Evolutionary conservation across 2,329 filamentous ascomycete species (phyloP), one percentile per base, ranked within the genome.

Genomic region (Arthrinium phaeospermum): DNA sequence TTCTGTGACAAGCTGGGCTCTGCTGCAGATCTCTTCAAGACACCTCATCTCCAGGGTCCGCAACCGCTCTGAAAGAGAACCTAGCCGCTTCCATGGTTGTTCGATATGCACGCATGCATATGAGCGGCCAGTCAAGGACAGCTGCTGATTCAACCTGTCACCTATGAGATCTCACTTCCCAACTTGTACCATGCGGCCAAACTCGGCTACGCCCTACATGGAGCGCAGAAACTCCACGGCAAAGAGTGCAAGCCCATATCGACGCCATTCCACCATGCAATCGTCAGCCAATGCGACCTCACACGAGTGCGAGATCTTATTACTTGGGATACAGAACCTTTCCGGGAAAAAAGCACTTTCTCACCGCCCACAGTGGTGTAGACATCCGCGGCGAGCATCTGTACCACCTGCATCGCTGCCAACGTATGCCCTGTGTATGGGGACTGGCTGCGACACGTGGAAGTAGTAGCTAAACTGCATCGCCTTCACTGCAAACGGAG

Each of bases 221-320:
- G 64, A 69, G 8, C 44, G 68, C 6, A 75, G 72, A 8, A 71
- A 47, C 68, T 74, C 73, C 12, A 70, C 51, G 27, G 85, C 84
- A 22, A 75, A 41, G 86, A 81, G 74, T 86, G 86, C 70, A 86
- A 85, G 0, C 86, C 79, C 8, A 86, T 73, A 57, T 88, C 85
- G 1, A 86, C 78, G 22, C 82, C 82, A 4, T 37, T 37, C 34
- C 34, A 3, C 34, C 34, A 37, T 37, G 1, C 69, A 69, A 0
- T 76, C 74, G 22, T 72, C 74, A 0, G 83, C 85, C 19, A 85
- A 82, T 24, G 76, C 77, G 24, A 81, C 80, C 12, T 82, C 78
- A 22, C 82, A 79, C 0, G 78, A 81, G 53, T 74, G 75, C 13
- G 88, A 75, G 14, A 88, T 84, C 45, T 80, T 80, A 2, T 77